A percentile compares a stretch with the other conserved stretches of the same genome.
Evolutionary conservation across 768 basidiomycete species (phyloP).

Genomic region (Agaricus bisporus): DNA sequence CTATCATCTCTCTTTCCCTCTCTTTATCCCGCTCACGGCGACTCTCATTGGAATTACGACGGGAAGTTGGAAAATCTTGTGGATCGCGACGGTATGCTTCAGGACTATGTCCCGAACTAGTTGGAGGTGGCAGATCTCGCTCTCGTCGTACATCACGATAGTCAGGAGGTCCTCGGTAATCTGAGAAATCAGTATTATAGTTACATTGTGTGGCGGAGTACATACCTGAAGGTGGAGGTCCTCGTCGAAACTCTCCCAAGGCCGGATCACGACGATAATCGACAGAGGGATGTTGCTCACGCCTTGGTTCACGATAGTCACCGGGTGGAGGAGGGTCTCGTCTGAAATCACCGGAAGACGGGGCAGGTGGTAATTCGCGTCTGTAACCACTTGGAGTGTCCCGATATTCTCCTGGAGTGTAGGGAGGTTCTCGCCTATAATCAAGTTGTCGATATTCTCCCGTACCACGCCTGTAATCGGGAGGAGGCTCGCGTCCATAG

Average conservation of each 20-base stretch:
- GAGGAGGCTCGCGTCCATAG: slow-evolving; percentile 5
- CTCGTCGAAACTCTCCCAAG: slow-evolving; percentile 7
- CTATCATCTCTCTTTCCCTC: slow-evolving; percentile 7
- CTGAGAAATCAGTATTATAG: background rate
- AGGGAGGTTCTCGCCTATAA: background rate
- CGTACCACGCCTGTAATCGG: background rate
- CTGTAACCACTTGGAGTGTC: background rate
- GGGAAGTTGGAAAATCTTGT: slow-evolving; percentile 4
- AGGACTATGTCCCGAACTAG: slow-evolving; percentile 7
- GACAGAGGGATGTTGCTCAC: slow-evolving; percentile 4
- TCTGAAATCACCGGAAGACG: background rate
- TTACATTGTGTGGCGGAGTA: background rate
- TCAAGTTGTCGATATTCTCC: background rate
- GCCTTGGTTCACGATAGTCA: slow-evolving; percentile 8
- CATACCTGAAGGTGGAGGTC: slow-evolving; percentile 1
- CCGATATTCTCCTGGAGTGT: background rate
- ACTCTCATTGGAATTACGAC: slow-evolving; percentile 8
- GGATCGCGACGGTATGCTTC: slow-evolving; percentile 8
- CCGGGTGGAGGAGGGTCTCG: slow-evolving; percentile 2
- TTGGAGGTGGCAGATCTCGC: slow-evolving; percentile 7
- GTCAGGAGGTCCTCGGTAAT: slow-evolving; percentile 3
- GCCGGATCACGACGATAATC: slow-evolving; percentile 9
- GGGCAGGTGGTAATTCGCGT: background rate
- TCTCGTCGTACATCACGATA: slow-evolving; percentile 6
- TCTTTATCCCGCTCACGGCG: slow-evolving; percentile 9